phyloP scores from a whole-genome alignment of 2,329 filamentous ascomycete genomes.

The Colletotrichum aenigma region DNA sequence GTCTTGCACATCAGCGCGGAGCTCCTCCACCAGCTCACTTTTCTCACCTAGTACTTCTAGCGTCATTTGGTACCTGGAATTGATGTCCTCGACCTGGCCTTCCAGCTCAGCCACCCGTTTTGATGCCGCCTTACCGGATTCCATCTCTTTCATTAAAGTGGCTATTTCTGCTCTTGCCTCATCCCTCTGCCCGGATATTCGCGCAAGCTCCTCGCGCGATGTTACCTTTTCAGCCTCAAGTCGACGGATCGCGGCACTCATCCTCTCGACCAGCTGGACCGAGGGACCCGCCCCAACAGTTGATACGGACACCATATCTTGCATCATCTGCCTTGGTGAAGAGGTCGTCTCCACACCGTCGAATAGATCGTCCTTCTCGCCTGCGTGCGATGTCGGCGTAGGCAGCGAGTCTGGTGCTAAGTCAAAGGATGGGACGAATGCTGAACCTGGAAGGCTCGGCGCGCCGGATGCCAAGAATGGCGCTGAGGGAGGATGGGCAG shows the following conservation, averaged over 20 bases:
- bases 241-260: conserved; percentile 90
- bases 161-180: conserved; percentile 94
- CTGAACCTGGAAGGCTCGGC: conserved; percentile 35
- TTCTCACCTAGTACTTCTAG: conserved; percentile 96
- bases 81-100: conserved; percentile 69
- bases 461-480: conserved; percentile 43
- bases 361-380: conserved; percentile 52
- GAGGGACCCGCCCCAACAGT: conserved; percentile 90
- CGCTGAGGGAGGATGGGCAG: conserved; percentile 49
- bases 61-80: conserved; percentile 84
- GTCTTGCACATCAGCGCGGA: conserved; percentile 86
- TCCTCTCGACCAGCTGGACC: conserved; percentile 93
- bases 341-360: conserved; percentile 60
- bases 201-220: conserved; percentile 81
- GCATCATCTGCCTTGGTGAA: conserved; percentile 72
- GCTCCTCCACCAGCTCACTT: conserved; percentile 91
- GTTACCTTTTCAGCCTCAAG: conserved; percentile 92
- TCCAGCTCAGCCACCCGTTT: conserved; percentile 69
- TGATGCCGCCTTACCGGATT: conserved; percentile 68
- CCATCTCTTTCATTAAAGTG: conserved; percentile 83
- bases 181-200: conserved; percentile 85
- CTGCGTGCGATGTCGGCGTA: conserved; percentile 44
- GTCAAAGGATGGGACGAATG: conserved; percentile 56
- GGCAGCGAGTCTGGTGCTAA: conserved; percentile 38
- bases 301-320: conserved; percentile 87